Percentiles rank a stretch among this genome's conserved stretches.
Conservation (phyloP, 345 rosid species). For the Rhizophora mangle region DNA sequence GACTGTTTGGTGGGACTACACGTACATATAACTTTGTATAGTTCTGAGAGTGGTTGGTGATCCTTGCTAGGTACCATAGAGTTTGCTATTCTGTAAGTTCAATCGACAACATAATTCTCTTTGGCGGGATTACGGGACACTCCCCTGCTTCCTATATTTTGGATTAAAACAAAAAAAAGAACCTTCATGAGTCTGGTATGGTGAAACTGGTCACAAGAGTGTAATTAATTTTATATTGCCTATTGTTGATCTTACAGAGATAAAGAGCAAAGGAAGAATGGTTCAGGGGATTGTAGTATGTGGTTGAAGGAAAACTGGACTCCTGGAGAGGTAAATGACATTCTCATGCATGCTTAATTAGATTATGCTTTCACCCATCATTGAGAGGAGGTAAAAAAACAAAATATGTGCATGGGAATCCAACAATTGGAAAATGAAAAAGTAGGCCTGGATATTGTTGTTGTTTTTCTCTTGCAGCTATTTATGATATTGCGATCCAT, state of each 20-base stretch:
- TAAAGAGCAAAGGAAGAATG: slow-evolving; percentile 27
- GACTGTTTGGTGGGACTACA: no score
- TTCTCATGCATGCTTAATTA: background rate
- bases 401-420: no score
- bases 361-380: background rate
- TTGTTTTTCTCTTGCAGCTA: no score
- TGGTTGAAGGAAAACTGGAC: slow-evolving; percentile 82
- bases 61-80: no score
- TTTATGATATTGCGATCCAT: background rate
- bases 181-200: background rate
- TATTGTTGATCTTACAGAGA: slow-evolving; percentile 34
- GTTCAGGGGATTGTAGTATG: slow-evolving; percentile 49
- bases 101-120: no score
- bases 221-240: background rate
- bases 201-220: background rate
- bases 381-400: no score
- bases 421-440: no score
- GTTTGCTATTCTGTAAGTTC: no score
- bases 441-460: no score
- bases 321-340: slow-evolving; percentile 67
- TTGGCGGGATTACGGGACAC: no score
- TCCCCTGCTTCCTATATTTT: no score
- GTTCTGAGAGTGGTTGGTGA: no score
- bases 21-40: fast-evolving
- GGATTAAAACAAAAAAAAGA: background rate